Base-by-base conservation (phyloP, 371 early-diverging fungal species). In the Syncephalis plumigaleata region DNA sequence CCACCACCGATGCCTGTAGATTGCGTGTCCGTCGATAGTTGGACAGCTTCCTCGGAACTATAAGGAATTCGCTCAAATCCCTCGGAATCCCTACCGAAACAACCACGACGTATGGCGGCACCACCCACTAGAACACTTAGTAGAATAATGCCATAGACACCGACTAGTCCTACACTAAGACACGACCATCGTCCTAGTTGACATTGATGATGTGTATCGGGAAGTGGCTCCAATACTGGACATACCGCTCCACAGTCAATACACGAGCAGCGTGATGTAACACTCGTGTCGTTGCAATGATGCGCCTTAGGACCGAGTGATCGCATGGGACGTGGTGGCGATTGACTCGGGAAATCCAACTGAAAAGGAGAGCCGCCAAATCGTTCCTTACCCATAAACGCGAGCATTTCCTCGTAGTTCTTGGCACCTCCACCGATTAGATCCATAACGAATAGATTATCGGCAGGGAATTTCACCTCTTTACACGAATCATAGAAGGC, bases 361-460 rank as follows among this genome's bases (percentile, higher is more conserved):
- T 76, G 78, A 53, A 80, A 79, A 9, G 83, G 83, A 15, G 81
- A 82, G 2, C 81, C 79, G 1, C 63, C 42, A 17, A 67, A 67
- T 3, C 73, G 64, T 42, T 76, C 72, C 25, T 46, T 51, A 40
- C 84, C 84, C 77, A 84, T 67, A 50, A 65, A 79, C 0, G 56
- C 43, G 2, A 81, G 61, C 71, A 84, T 72, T 3, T 65, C 74
- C n/a, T 64, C 64, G 66, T 75, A 77, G 46, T 75, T 67, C 42
- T 66, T 69, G 4, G 84, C 82, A 0, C 81, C 82, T 37, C 80
- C 81, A 8, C 79, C 84, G 46, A 80, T 77, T 18, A 84, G 65
- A 24, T 81, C 79, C 78, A 84, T 79, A 15, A 71, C 81, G 49
- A 66, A 79, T 0, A 70, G 71, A 55, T 82, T 82, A 21, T 67